Base-by-base conservation (phyloP, 176 grass and related monocot genomes). In the Canna indica region DNA sequence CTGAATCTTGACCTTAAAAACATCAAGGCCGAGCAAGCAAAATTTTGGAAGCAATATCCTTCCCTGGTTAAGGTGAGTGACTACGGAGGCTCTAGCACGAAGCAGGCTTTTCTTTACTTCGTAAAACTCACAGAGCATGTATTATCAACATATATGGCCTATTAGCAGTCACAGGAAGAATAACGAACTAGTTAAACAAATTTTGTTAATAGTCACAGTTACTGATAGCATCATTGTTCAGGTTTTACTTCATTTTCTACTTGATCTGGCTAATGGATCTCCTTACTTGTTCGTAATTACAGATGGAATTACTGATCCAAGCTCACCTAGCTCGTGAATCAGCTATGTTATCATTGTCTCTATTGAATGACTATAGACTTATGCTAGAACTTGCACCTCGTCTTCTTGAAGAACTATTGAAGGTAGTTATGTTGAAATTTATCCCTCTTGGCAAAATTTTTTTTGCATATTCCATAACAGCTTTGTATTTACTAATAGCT, bases 381-480 rank as follows among this genome's bases (percentile, higher is more conserved):
- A 99, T 99, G 87, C 95, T 99, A 83, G 95, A 99, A 84, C 84
- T 99, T 73, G 95, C 95, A 79, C 95, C 95, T 78, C 86, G 90
- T 71, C 89, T 99, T 75, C 80, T 99, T 15, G 95, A 99, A 74
- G 95, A 99, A 71, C 75, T 99, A 39, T 76, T 99, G 73, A 99
- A 99, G 90, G 90, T 62, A 58, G 16, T 32, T 62, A 62, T 33
- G 18, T 32, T 62, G 13, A 62, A 32, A 32, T 62, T 62, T 62
- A 1, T 32, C 38, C 14, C 54, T 73, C 7, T n/a, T n/a, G 3
- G 18, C 15, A 66, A 29, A n/a, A 13, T 66, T 38, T 36, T 1
- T 13, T 66, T 22, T 3, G 35, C 35, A 38, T 33, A 41, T 38
- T 38, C 59, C n/a, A n/a, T 5, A 7, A 5, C 17, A 54, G 50